Evolutionary conservation across 176 grass and related monocot genomes (phyloP), one percentile per base, ranked within the genome.

Genomic region (Oryza rufipogon): DNA sequence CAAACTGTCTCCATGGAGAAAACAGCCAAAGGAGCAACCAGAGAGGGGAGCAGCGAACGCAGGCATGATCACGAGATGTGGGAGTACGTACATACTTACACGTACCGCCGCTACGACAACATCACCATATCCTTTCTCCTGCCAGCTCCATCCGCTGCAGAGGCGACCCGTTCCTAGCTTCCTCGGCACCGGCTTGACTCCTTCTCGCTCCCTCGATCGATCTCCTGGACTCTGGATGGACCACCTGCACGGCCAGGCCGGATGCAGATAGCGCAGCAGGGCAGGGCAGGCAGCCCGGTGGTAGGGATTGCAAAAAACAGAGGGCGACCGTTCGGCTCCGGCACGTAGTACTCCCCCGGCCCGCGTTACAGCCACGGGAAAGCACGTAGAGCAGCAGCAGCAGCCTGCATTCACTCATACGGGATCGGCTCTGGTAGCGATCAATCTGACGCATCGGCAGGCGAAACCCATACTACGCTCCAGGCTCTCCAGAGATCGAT

Each of bases 101-200:
- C 56, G 56, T 61, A 61, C 7, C 56, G 4, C 1, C 56, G 7
- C 56, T 46, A 10, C 36, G 0, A 26, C 63, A 19, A 23, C 65
- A 33, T 80, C 45, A 23, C 33, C 33, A 47, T 60, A 60, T 71
- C 67, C 16, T 70, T 81, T 14, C 66, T 25, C 36, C 56, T 61
- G 48, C 66, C 45, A 22, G 26, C 15, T 70, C 45, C 22, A 79
- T 23, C 56, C 56, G 56, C 56, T 9, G 3, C 48, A 26, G 26
- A 42, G 20, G 67, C 34, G 34, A 61, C 58, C 68, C 68, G 20
- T 72, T 82, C 60, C 80, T 56, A 19, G 52, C 52, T n/a, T 81
- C 56, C 70, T 25, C 13, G 33, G 33, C 68, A 30, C 14, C 49
- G 34, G 48, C 41, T 61, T 61, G 67, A 60, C 68, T 4, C 0